These are phyloP conservation scores for Vaccinium darrowii DNA, from an alignment of 148 eudicot species.

Conservation along the genomic window DNA sequence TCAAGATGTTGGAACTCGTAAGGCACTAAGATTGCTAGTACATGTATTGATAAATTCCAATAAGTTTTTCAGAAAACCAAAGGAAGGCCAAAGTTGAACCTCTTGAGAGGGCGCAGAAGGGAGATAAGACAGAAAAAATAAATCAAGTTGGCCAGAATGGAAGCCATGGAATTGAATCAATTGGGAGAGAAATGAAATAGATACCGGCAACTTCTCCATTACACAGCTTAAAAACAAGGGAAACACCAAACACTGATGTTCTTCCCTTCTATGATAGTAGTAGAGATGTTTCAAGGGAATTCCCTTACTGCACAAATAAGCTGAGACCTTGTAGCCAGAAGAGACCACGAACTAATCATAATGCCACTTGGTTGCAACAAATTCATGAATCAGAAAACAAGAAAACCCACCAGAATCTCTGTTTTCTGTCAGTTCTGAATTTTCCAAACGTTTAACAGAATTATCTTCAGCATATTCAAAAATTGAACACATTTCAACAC, in stretches of 20 bases:
- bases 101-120: not conserved
- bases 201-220: too few relatives aligned
- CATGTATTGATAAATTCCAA: not conserved
- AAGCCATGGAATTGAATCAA: too few relatives aligned
- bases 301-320: not conserved
- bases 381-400: not conserved
- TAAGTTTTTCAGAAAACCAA: not conserved
- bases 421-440: not conserved
- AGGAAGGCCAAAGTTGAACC: not conserved
- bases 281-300: not conserved
- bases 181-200: too few relatives aligned
- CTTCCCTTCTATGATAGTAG: not conserved
- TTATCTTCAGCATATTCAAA: not conserved
- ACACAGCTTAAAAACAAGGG: not conserved
- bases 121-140: too few relatives aligned
- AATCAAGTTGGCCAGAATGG: too few relatives aligned
- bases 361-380: not conserved
- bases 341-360: not conserved
- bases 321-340: not conserved
- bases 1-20: not conserved
- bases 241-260: not conserved
- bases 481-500: not conserved
- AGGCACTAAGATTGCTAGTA: not conserved
- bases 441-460: not conserved
- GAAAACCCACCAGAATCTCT: not conserved